Evolutionary conservation across 2,329 filamentous ascomycete species (phyloP), one percentile per base, ranked within the genome.

Genomic region (Trichoderma koningiopsis): DNA sequence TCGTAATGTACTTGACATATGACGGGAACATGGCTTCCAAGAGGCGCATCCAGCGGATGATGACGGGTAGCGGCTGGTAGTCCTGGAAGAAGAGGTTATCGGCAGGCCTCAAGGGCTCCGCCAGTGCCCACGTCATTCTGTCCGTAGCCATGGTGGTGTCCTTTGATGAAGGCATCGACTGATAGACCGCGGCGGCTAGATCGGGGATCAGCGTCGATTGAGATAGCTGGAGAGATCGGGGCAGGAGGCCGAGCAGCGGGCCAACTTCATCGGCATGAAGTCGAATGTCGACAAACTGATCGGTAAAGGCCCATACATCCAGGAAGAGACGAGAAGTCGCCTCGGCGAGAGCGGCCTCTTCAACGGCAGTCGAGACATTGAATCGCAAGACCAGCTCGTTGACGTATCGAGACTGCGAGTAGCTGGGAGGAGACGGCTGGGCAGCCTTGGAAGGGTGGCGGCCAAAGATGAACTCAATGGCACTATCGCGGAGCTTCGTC

Each of bases 351-450:
- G 90, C 90, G 40, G 82, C 80, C 70, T 92, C 90, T 76, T 97
- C 92, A 24, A 89, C 85, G 3, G 84, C 79, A 31, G 87, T 89
- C 71, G 86, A 89, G 68, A 97, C 83, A 75, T 91, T 93, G 85
- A 98, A 97, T 49, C 96, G 90, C 72, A 98, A 82, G 19, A 99
- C 93, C n/a, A 97, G 85, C 79, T 97, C 90, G 71, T 91, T 88
- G 71, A 89, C 88, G 78, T 97, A 97, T 72, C 82, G 81, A 33
- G 77, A 81, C 33, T 82, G 78, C 33, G 82, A 72, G 58, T 75
- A 78, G 69, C 73, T 77, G 71, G 75, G 71, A 68, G 75, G 40
- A 35, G 73, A 71, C n/a, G 70, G 68, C 35, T 71, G 61, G 31
- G 67, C 67, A 53, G 74, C 70, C 64, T 79, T 79, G 37, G 75